phyloP scores from a whole-genome alignment of 2,329 filamentous ascomycete species.

The Talaromyces sp. region DNA sequence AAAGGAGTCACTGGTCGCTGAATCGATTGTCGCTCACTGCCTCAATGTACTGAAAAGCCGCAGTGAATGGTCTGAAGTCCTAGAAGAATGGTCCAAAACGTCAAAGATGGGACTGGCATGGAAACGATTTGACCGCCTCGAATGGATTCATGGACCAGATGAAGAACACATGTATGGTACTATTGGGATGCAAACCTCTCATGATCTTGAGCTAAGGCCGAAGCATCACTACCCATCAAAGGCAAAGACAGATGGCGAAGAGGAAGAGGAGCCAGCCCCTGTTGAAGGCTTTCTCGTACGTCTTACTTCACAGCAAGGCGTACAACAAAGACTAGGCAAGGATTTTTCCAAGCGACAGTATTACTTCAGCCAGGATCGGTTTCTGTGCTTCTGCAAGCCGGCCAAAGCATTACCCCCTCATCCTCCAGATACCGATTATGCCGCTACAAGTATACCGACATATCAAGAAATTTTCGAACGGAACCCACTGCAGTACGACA shows the following conservation, averaged over 20 bases:
- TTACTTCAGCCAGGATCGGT: constrained; percentile 62
- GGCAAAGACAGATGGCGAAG: constrained; percentile 38
- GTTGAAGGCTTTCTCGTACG: constrained; percentile 64
- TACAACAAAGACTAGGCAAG: constrained; percentile 55
- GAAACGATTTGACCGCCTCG: constrained; percentile 65
- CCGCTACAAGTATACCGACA: constrained; percentile 49
- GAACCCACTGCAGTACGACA: constrained; percentile 59
- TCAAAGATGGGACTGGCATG: constrained; percentile 63
- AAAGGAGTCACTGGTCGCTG: constrained; percentile 55
- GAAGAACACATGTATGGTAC: constrained; percentile 67
- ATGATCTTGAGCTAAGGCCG: constrained; percentile 63
- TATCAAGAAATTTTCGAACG: constrained; percentile 53
- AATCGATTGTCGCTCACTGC: constrained; percentile 55
- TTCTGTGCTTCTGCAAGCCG: constrained; percentile 59
- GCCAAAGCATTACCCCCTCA: constrained; percentile 58
- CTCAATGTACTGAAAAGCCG: constrained; percentile 56
- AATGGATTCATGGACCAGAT: constrained; percentile 64
- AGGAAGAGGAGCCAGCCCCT: constrained; percentile 56
- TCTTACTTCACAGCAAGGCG: constrained; percentile 60
- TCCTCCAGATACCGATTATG: constrained; percentile 51
- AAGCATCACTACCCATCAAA: constrained; percentile 62
- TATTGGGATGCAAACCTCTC: constrained; percentile 63
- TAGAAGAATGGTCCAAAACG: constrained; percentile 56
- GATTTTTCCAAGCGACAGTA: constrained; percentile 64
- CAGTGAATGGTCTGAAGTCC: constrained; percentile 57